Evolutionary conservation across 169 alveolate genomes (phyloP), one percentile per base, ranked within the genome.

Genomic region (Sarcocystis neurona): DNA sequence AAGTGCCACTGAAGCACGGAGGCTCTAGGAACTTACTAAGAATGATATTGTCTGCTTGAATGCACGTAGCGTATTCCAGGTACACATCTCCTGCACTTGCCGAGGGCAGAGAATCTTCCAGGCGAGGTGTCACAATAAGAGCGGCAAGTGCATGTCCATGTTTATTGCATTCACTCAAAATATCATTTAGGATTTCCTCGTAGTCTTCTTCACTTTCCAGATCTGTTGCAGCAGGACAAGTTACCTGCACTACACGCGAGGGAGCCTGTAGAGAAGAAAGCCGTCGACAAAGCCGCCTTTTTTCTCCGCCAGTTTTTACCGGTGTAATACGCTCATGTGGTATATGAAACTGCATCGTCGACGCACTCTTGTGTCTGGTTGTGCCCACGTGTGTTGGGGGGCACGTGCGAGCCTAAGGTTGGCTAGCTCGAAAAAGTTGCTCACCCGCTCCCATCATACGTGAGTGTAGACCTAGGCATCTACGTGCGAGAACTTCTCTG

Each of bases 11-110:
- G 66, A 53, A 53, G 12, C 12, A 23, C 66, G 23, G 12, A 53
- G 30, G 23, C 66, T 23, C 66, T 15, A 27, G 34, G n/a, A 37
- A 43, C 91, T 23, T 74, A 87, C 91, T 60, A 41, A 87, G 77
- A 44, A 87, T 87, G 70, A 56, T 43, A n/a, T 72, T 34, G 43
- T 87, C 91, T 15, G 91, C 91, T 34, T 87, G 91, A 27, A 46
- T 87, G 79, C 80, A 39, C 34, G 87, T 32, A 27, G 91, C 91
- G 63, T 43, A 87, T 39, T 87, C 78, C n/a, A 87, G 58, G 56
- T 74, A 87, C 0, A 87, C 41, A 30, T 87, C 91, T 23, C 91
- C 91, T 1, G 53, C 72, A 20, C 41, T 60, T 4, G 47, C 90
- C 1, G 84, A 43, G 27, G 85, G 85, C 41, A 85, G 85, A 10